Evolutionary conservation across 331 rosid genomes (phyloP).

Genomic region (Rosa hybrid): DNA sequence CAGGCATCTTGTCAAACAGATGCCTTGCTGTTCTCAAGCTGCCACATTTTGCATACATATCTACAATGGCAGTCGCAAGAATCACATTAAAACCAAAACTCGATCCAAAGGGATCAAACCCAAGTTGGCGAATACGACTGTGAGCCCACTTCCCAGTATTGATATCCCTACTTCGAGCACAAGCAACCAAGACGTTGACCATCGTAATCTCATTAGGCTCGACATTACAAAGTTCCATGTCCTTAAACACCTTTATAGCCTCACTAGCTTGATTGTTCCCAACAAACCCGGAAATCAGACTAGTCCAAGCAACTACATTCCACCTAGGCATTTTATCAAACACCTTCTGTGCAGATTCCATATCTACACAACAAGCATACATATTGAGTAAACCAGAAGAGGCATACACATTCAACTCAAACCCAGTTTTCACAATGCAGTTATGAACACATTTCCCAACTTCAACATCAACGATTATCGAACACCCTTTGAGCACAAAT

Average conservation of each 20-base stretch:
- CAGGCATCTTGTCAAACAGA: slow-evolving; percentile 63
- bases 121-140: slow-evolving; percentile 40
- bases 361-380: slow-evolving; percentile 60
- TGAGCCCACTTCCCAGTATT: slow-evolving; percentile 56
- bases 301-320: slow-evolving; percentile 83
- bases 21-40: slow-evolving; percentile 54
- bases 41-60: slow-evolving; percentile 83
- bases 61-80: slow-evolving; percentile 67
- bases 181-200: slow-evolving; percentile 68
- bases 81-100: slow-evolving; percentile 40
- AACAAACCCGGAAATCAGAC: slow-evolving; percentile 65
- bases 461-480: neutral
- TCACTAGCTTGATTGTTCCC: slow-evolving; percentile 33
- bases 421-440: slow-evolving; percentile 36
- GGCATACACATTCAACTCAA: slow-evolving; percentile 47
- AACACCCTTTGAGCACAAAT: slow-evolving; percentile 34
- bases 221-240: slow-evolving; percentile 47
- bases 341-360: slow-evolving; percentile 58
- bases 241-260: slow-evolving; percentile 51
- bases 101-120: slow-evolving; percentile 55
- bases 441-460: slow-evolving; percentile 23
- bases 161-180: slow-evolving; percentile 64
- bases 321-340: slow-evolving; percentile 61
- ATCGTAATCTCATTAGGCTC: slow-evolving; percentile 72
- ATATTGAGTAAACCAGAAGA: slow-evolving; percentile 61